Evolutionary conservation across 257 asterid species (phyloP), one percentile per base, ranked within the genome.

Genomic region (Solanum sejunctum): DNA sequence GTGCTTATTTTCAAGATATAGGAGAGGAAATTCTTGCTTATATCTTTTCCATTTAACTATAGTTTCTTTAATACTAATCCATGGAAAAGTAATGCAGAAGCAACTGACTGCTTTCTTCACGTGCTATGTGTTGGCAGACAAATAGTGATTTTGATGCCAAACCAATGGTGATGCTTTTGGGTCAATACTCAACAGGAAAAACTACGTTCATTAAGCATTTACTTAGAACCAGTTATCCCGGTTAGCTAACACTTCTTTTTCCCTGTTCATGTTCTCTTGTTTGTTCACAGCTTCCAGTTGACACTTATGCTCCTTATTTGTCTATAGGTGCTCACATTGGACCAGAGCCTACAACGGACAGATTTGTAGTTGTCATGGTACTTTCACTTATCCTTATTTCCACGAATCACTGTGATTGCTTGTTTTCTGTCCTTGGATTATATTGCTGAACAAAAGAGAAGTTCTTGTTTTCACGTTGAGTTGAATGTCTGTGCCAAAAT

Each of bases 351-450:
- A 97, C 99, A 28, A 97, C 99, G 0, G 99, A 97, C 89, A 94
- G 99, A 97, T 97, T 97, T 90, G 98, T 97, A 82, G 98, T 95
- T 84, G 99, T 95, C 86, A 97, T 95, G 98, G 99, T 97, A 93
- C 17, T 83, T 51, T 83, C 73, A 71, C 21, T 56, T 77, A 2
- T 51, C 82, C 17, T 52, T 77, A 11, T 77, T 77, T 16, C 64
- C 26, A 10, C 41, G 52, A 52, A 16, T 23, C 82, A 77, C 9
- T 51, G 47, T 6, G 26, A 47, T 16, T 45, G 52, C 26, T 77
- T 77, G 47, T 9, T 15, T 77, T 49, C 26, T 7, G 1, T 16
- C 63, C 82, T 52, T 51, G 47, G 49, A 77, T 52, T 52, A 23
- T 77, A 63, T 51, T 77, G 11, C 82, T 51, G 64, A 73, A 51